Evolutionary conservation across 2,329 filamentous ascomycete species (phyloP), one percentile per base, ranked within the genome.

Genomic region (Colletotrichum scovillei): DNA sequence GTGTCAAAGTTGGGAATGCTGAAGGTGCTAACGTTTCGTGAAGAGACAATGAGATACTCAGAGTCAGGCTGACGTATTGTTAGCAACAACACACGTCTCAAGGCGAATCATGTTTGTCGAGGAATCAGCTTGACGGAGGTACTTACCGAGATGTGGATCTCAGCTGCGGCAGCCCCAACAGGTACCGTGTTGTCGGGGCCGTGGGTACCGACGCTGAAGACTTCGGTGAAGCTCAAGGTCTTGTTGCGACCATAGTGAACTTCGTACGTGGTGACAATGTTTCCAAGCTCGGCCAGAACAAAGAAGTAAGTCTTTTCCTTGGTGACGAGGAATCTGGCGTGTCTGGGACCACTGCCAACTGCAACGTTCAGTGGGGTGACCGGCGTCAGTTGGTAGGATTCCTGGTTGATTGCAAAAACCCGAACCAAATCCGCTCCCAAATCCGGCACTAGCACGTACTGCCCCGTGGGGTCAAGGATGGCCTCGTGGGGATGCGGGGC

Each of bases 31-130:
- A 92, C 92, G 78, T 88, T 88, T 74, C 93, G 91, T 75, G 93
- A 93, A 2, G 92, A 92, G 46, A 92, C 87, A 75, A 93, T 85
- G 60, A 95, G 79, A 83, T 90, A 93, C 46, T 87, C 88, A 72
- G 87, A 84, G 78, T 91, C 88, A 63, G 89, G 88, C 89, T 79
- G 16, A 9, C 22, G 8, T 19, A 2, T 3, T n/a, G 24, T 42
- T n/a, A 63, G 22, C 5, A 19, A 32, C 5, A n/a, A 7, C n/a
- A 49, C 38, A 42, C 24, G 4, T 49, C 7, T 9, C n/a, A 28
- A 12, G 7, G 4, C 24, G 6, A 19, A 11, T 24, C 9, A 12
- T 6, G 5, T 2, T n/a, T 9, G 30, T 11, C 24, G 9, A 26
- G 24, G 12, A 12, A 12, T 24, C 35, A 19, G 8, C 7, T 38